Conservation (phyloP, 2,329 filamentous ascomycete species). For the Alternaria tenuissima region DNA sequence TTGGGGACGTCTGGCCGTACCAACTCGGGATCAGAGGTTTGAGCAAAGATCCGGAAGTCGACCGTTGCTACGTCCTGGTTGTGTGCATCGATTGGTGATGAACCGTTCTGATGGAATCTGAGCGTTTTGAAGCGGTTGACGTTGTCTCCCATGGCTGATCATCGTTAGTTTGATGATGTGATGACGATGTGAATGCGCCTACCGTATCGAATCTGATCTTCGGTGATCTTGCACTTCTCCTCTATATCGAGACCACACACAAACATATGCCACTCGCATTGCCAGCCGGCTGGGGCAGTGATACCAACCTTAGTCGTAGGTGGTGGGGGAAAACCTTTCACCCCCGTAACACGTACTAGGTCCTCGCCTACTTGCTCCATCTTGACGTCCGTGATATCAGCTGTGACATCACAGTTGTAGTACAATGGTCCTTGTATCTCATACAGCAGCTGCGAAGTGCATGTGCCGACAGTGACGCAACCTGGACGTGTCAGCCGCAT, state of each 20-base stretch:
- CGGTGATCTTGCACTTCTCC: conserved; percentile 34
- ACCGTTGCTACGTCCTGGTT: conserved; percentile 50
- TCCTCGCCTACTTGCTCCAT: conserved; percentile 56
- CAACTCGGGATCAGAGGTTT: conserved; percentile 30
- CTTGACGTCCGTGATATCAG: conserved; percentile 33
- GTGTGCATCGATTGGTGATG: conserved; percentile 33
- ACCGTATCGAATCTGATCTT: conserved; percentile 33
- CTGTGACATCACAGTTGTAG: conserved; percentile 57
- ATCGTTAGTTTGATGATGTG: not conserved
- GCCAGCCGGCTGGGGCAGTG: conserved; percentile 40
- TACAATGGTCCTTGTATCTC: conserved; percentile 49
- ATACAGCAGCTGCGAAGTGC: conserved; percentile 61
- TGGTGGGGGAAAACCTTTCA: conserved; percentile 56
- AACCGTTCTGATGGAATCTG: conserved; percentile 44
- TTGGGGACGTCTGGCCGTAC: conserved; percentile 34
- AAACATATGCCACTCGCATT: conserved; percentile 37
- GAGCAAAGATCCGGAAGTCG: conserved; percentile 45
- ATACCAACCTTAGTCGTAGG: conserved; percentile 57
- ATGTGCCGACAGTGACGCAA: conserved; percentile 57
- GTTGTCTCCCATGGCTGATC: conserved; percentile 34
- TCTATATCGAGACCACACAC: conserved; percentile 41
- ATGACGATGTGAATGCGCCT: not conserved
- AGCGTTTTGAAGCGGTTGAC: conserved; percentile 27
- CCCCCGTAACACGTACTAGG: conserved; percentile 48
- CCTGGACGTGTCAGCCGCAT: conserved; percentile 9